Conservation (phyloP, 768 basidiomycete genomes). For the Lentinula guzmanii region DNA sequence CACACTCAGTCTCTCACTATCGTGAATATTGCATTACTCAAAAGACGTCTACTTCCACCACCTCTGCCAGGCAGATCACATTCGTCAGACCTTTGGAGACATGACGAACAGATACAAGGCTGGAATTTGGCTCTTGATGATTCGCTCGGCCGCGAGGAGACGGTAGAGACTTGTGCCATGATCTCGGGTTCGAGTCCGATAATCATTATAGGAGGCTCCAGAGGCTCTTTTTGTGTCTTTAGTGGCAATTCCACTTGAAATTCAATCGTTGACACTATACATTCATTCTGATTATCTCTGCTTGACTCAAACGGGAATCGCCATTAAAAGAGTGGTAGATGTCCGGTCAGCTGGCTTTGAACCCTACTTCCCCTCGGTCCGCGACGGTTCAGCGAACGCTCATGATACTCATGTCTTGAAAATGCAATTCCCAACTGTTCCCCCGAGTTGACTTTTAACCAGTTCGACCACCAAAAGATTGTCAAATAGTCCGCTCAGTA, state of each 20-base stretch:
- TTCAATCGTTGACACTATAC: not conserved
- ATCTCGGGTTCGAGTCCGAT: constrained; percentile 31
- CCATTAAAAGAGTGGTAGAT: too few species aligned
- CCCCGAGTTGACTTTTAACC: not conserved
- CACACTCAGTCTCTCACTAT: constrained; percentile 33
- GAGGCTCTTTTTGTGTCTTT: constrained; percentile 13
- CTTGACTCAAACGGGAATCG: not conserved
- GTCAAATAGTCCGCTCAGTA: too few species aligned
- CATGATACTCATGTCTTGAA: not conserved
- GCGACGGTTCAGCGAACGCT: not conserved
- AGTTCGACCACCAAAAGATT: not conserved
- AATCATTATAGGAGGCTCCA: constrained; percentile 33
- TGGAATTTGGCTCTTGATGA: not conserved
- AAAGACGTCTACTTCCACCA: constrained; percentile 21
- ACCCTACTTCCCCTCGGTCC: not conserved
- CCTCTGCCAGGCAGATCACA: constrained; percentile 16
- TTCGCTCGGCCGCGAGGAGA: constrained; percentile 14
- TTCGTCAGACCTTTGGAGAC: constrained; percentile 9
- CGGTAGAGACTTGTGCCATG: constrained; percentile 35
- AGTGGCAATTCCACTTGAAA: not conserved
- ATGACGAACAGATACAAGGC: constrained; percentile 20
- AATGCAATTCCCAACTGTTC: too few species aligned
- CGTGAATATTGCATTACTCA: constrained; percentile 40
- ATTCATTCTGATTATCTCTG: too few species aligned
- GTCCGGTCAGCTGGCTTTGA: not conserved